Evolutionary conservation across 768 basidiomycete genomes (phyloP).

Genomic region (Glaciozyma antarctica): DNA sequence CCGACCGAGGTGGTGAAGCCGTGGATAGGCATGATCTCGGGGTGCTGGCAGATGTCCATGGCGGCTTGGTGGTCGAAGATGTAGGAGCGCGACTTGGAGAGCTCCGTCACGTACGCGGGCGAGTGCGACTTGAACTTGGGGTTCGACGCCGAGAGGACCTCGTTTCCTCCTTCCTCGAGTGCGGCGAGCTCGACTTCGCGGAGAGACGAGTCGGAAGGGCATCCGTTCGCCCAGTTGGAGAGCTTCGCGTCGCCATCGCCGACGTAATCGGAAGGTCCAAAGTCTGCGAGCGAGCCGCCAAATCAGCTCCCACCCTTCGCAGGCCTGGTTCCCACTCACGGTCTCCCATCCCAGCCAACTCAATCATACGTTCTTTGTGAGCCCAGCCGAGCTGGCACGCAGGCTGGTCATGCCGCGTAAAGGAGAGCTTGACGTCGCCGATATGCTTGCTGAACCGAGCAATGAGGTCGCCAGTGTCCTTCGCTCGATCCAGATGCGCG

Average conservation of each 20-base stretch:
- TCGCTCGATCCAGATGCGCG: conserved; percentile 30
- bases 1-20: conserved; percentile 37
- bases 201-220: conserved; percentile 34
- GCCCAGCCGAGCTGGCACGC: conserved; percentile 32
- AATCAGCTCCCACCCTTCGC: neutral
- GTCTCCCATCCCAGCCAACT: conserved; percentile 33
- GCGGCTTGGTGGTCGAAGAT: conserved; percentile 36
- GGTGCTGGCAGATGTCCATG: conserved; percentile 41
- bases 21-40: conserved; percentile 39
- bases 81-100: conserved; percentile 35
- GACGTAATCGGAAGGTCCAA: conserved; percentile 31
- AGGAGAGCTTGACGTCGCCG: conserved; percentile 34
- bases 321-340: conserved; percentile 17
- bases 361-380: conserved; percentile 33
- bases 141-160: neutral
- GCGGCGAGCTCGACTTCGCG: conserved; percentile 23
- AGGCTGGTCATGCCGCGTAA: conserved; percentile 36
- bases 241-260: conserved; percentile 17
- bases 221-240: conserved; percentile 36
- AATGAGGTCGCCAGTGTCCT: conserved; percentile 34
- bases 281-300: conserved; percentile 13
- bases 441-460: conserved; percentile 25
- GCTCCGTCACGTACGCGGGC: conserved; percentile 8
- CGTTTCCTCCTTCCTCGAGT: conserved; percentile 1
- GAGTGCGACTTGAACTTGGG: neutral